Conservation (phyloP, 345 rosid species). For the Dimocarpus longan region DNA sequence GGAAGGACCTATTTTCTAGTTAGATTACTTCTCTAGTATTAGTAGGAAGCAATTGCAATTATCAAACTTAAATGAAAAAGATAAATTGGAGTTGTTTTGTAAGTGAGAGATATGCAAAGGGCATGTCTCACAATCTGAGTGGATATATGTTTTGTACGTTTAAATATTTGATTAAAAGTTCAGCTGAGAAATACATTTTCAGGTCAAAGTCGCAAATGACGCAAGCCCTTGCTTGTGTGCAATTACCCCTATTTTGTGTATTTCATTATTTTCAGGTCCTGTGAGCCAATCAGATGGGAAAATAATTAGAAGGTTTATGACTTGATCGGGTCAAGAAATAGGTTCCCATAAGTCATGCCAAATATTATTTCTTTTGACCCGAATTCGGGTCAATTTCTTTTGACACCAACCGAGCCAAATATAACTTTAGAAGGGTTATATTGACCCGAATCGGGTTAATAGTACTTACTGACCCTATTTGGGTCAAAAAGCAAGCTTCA, state of each 20-base stretch:
- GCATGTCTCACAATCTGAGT: slow-evolving; percentile 31
- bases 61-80: slow-evolving; percentile 23
- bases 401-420: no score
- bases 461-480: no score
- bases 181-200: slow-evolving; percentile 41
- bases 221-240: slow-evolving; percentile 57
- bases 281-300: slow-evolving; percentile 18
- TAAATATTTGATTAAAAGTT: slow-evolving; percentile 41
- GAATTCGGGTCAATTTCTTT: no score
- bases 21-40: slow-evolving; percentile 9
- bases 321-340: no score
- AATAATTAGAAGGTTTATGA: neutral
- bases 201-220: slow-evolving; percentile 75
- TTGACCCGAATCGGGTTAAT: no score
- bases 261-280: slow-evolving; percentile 27
- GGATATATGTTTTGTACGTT: slow-evolving; percentile 40
- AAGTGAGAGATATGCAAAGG: slow-evolving; percentile 34
- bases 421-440: no score
- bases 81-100: slow-evolving; percentile 37
- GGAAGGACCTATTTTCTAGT: no score
- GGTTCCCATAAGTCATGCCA: no score
- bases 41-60: slow-evolving; percentile 27
- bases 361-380: no score
- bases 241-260: slow-evolving; percentile 40
- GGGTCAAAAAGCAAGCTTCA: no score